phyloP scores from a whole-genome alignment of 2,329 filamentous ascomycete species.

The Alternaria longipes region DNA sequence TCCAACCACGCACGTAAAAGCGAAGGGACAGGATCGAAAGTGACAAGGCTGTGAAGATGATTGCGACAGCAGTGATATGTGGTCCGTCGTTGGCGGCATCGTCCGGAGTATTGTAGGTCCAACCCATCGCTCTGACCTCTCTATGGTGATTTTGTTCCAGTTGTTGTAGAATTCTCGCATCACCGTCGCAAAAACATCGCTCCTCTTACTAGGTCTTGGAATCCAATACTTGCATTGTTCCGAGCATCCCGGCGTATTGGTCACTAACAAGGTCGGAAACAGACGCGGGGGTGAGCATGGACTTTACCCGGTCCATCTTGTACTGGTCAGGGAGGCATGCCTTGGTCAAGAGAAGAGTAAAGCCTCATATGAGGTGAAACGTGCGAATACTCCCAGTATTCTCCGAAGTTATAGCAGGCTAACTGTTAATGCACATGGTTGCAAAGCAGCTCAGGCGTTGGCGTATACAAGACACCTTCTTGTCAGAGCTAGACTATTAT shows the following conservation, averaged over 20 bases:
- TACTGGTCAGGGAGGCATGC: background rate
- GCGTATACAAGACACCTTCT: background rate
- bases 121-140: slow-evolving; percentile 16
- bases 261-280: background rate
- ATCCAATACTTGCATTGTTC: background rate
- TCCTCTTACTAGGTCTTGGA: background rate
- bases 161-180: background rate
- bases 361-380: slow-evolving; percentile 5
- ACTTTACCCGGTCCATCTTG: background rate
- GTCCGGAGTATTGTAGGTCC: slow-evolving; percentile 23
- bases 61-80: slow-evolving; percentile 16
- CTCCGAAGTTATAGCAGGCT: background rate
- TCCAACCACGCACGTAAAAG: slow-evolving; percentile 21
- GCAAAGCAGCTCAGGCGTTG: background rate
- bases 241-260: background rate
- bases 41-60: slow-evolving; percentile 15
- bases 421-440: background rate
- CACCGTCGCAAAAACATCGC: background rate
- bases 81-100: slow-evolving; percentile 12
- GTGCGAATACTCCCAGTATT: background rate
- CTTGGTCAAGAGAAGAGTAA: slow-evolving; percentile 3
- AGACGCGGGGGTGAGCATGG: background rate
- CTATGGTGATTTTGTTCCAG: background rate
- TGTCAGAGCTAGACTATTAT: background rate
- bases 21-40: slow-evolving; percentile 16